Base-by-base conservation (phyloP, 2,329 filamentous ascomycete species). In the Elsinoe fawcettii region DNA sequence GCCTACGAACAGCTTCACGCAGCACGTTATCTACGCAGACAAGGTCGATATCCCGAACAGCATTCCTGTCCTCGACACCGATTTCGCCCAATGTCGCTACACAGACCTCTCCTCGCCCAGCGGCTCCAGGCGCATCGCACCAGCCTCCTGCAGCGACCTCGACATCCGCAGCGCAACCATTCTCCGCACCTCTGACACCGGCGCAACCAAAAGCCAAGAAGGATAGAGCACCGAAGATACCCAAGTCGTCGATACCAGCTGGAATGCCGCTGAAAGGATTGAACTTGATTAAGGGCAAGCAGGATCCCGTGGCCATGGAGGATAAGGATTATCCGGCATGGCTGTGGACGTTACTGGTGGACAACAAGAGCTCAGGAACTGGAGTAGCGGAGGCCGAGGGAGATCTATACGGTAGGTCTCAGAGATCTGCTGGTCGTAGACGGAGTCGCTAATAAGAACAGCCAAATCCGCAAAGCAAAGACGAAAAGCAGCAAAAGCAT, bases 391-490 rank as follows among this genome's bases (percentile, higher is more conserved):
- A 73, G 1, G 80, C 73, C 9, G 80, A 80, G 23, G 86, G 84
- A 20, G 88, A 92, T 74, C 79, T 90, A 64, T 93, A 90, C 70
- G 91, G 88, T 92, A 81, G 53, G 86, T 80, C 20, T 32, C 20
- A 37, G 12, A n/a, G 22, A 22, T 32, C 37, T 8, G 22, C 5
- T 4, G 14, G 20, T 23, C 20, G 39, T 14, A 7, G 14, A 51
- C 32, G 6, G n/a, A 37, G 27, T 9, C 8, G 22, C 39, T 20
- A 22, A 36, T 11, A 9, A 30, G 20, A 18, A 58, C 23, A 90
- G 87, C 87, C 59, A 93, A 93, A 80, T 91, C 87, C 25, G 90
- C 89, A 71, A 92, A 91, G 69, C 83, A 90, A 70, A 83, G 88
- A 60, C 80, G 83, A 58, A 69, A 86, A 57, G 88, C 88, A 7